Evolutionary conservation across 257 asterid genomes (phyloP).

Genomic region (Salvia rosmarinus): DNA sequence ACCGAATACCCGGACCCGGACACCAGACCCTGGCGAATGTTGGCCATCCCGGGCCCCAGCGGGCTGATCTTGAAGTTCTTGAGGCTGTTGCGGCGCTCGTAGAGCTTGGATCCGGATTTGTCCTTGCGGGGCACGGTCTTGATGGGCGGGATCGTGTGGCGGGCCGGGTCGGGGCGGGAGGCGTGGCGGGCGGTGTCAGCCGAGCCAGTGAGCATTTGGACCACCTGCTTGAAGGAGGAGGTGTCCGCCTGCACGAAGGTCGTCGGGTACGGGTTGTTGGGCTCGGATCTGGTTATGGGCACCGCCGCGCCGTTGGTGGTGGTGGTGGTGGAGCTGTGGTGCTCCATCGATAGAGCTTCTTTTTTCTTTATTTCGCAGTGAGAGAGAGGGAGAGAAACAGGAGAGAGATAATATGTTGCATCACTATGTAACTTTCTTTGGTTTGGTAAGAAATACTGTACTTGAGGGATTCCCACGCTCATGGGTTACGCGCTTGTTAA

Average conservation of each 20-base stretch:
- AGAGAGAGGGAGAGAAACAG: constrained; percentile 3
- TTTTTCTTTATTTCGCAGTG: constrained; percentile 4
- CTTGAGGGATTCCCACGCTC: no score
- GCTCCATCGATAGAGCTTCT: constrained; percentile 52
- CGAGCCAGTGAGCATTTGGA: constrained; percentile 92
- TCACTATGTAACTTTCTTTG: constrained; percentile 44
- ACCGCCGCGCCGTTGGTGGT: constrained; percentile 26
- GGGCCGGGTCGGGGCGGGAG: constrained; percentile 45
- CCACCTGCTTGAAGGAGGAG: constrained; percentile 88
- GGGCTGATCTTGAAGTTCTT: constrained; percentile 81
- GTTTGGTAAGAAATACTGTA: constrained; percentile 66
- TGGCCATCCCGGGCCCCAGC: constrained; percentile 55
- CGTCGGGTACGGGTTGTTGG: constrained; percentile 83
- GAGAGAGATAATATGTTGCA: constrained; percentile 24
- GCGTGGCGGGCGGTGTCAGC: constrained; percentile 53
- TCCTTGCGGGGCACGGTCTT: constrained; percentile 63
- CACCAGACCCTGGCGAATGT: constrained; percentile 37
- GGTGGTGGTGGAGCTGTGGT: constrained; percentile 43
- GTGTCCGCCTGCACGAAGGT: constrained; percentile 96
- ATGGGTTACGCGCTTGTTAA: no score
- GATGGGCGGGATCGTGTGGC: constrained; percentile 65
- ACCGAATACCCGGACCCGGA: constrained; percentile 43
- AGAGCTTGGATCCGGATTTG: constrained; percentile 67
- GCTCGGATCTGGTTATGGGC: constrained; percentile 84
- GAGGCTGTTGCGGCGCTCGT: constrained; percentile 73